These are phyloP conservation scores for Ustilago bromivora DNA, from an alignment of 1,284 basidiomycete species.

Conservation along the genomic window DNA sequence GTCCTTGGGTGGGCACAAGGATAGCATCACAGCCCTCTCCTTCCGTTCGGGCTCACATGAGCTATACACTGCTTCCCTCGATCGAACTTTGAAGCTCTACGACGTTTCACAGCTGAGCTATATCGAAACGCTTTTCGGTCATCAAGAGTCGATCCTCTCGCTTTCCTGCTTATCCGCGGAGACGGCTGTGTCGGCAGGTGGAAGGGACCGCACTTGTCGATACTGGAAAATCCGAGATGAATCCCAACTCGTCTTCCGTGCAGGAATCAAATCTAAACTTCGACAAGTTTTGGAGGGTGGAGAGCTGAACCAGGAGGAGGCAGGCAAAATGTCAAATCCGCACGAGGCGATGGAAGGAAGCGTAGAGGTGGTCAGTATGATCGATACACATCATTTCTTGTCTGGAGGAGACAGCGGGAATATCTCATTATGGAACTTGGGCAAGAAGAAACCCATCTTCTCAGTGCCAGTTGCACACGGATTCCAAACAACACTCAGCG, in stretches of 20 bases:
- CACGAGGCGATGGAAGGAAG: slow-evolving; percentile 80
- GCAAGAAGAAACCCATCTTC: slow-evolving; percentile 95
- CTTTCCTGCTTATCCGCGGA: slow-evolving; percentile 86
- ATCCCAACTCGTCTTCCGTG: slow-evolving; percentile 93
- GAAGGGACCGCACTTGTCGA: slow-evolving; percentile 88
- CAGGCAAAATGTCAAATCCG: background rate
- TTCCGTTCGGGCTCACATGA: slow-evolving; percentile 84
- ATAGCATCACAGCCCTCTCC: slow-evolving; percentile 75
- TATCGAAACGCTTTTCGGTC: slow-evolving; percentile 96
- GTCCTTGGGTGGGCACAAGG: slow-evolving; percentile 73
- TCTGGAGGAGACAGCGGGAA: slow-evolving; percentile 91
- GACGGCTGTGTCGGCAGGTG: slow-evolving; percentile 86
- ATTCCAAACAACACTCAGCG: slow-evolving; percentile 75
- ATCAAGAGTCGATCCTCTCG: slow-evolving; percentile 87
- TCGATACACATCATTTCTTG: slow-evolving; percentile 91
- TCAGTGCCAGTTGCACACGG: slow-evolving; percentile 88
- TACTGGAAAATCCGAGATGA: slow-evolving; percentile 99
- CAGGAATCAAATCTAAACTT: slow-evolving; percentile 78
- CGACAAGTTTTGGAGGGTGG: slow-evolving; percentile 85
- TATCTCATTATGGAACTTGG: slow-evolving; percentile 90
- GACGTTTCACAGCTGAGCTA: slow-evolving; percentile 88
- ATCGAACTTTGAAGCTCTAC: slow-evolving; percentile 91
- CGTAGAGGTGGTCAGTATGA: slow-evolving; percentile 90
- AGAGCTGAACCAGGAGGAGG: slow-evolving; percentile 72
- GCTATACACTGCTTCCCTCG: slow-evolving; percentile 84